Conservation (phyloP, 352 stramenopile genomes). For the Lagenidium sp. region DNA sequence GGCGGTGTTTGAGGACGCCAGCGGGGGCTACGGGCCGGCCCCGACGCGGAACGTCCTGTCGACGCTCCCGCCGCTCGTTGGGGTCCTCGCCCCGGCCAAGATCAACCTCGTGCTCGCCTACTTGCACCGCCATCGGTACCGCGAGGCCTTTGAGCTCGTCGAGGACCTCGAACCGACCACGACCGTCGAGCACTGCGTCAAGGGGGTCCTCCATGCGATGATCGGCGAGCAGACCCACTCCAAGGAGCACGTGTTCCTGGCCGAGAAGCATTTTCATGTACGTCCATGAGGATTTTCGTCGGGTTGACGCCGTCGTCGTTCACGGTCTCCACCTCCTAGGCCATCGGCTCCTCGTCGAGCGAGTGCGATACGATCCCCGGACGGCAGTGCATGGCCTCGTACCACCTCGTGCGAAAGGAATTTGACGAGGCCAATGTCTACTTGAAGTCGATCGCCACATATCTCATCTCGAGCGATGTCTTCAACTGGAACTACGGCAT, state of each 20-base stretch:
- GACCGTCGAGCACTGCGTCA: constrained; percentile 35
- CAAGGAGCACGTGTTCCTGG: constrained; percentile 65
- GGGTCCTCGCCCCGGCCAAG: constrained; percentile 31
- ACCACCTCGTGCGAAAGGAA: constrained; percentile 57
- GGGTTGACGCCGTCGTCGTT: too few relatives aligned
- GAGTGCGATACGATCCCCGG: constrained; percentile 60
- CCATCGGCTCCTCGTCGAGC: constrained; percentile 29
- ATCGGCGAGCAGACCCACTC: constrained; percentile 48
- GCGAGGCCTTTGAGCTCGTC: constrained; percentile 43
- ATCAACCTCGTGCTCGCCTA: constrained; percentile 49
- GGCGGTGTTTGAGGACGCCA: constrained; percentile 29
- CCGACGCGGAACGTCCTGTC: constrained; percentile 12
- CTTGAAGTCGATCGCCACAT: constrained; percentile 50
- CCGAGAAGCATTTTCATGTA: constrained; percentile 61
- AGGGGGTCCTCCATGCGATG: constrained; percentile 45
- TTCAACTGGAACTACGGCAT: constrained; percentile 83
- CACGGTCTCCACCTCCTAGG: too few relatives aligned
- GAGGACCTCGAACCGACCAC: constrained; percentile 34
- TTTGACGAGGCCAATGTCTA: constrained; percentile 58
- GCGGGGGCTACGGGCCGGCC: neutral
- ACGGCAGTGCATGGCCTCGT: constrained; percentile 63
- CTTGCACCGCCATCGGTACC: constrained; percentile 35
- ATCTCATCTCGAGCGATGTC: constrained; percentile 35
- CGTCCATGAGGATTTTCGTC: constrained; percentile 1
- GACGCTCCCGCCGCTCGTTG: constrained; percentile 28